Evolutionary conservation across 2,329 filamentous ascomycete species (phyloP).

Genomic region (Cercospora sojina): DNA sequence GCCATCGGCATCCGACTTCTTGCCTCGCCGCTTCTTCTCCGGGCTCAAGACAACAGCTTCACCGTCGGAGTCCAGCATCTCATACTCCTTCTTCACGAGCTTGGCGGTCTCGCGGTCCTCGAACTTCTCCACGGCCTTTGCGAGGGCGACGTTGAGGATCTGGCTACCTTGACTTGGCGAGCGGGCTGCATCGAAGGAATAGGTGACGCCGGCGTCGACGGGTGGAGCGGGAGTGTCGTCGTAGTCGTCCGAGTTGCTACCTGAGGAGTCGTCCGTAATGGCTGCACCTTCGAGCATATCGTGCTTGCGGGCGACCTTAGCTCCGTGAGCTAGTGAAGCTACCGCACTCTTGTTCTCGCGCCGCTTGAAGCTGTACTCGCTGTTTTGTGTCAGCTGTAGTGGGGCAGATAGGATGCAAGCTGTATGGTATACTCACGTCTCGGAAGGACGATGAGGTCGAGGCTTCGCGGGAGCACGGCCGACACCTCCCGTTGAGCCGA

Average conservation of each 20-base stretch:
- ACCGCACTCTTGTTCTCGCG: constrained; percentile 33
- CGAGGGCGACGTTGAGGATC: constrained; percentile 57
- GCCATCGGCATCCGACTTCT: constrained; percentile 34
- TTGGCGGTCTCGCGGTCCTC: constrained; percentile 62
- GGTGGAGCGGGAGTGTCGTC: constrained; percentile 47
- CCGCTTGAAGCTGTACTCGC: constrained; percentile 32
- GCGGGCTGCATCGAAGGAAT: constrained; percentile 54
- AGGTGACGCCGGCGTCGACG: constrained; percentile 51
- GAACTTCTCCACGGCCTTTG: constrained; percentile 59
- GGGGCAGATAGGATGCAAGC: neutral
- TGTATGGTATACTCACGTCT: constrained; percentile 32
- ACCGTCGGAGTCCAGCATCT: constrained; percentile 48
- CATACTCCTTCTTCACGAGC: constrained; percentile 60
- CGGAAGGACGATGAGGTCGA: constrained; percentile 36
- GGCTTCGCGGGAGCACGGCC: constrained; percentile 36
- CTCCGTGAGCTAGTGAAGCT: constrained; percentile 31
- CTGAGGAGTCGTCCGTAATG: constrained; percentile 42
- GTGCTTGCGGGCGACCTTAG: constrained; percentile 43
- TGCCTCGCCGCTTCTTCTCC: constrained; percentile 39
- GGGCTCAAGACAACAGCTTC: constrained; percentile 34
- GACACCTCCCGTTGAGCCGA: constrained; percentile 39
- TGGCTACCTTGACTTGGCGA: constrained; percentile 56
- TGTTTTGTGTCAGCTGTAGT: constrained; percentile 20
- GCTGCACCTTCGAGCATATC: constrained; percentile 43
- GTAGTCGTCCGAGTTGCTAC: constrained; percentile 47